Percentiles rank a stretch among this genome's conserved stretches.
Evolutionary conservation across 1,284 basidiomycete genomes (phyloP).

Genomic region (Rhodotorula sp.): DNA sequence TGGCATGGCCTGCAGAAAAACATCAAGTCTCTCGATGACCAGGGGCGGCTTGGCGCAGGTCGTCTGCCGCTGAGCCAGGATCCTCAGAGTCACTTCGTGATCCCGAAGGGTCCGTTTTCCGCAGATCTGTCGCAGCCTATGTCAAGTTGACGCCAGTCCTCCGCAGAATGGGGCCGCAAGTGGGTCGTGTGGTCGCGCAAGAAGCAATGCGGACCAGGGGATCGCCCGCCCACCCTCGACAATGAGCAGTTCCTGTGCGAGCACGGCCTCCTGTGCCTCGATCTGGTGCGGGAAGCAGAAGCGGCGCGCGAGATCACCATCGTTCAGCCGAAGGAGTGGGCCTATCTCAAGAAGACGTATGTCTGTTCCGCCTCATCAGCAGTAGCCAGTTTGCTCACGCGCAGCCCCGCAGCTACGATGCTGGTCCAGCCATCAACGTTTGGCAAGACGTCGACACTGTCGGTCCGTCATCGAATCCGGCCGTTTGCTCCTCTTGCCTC

Average conservation of each 20-base stretch:
- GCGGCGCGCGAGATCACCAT: slow-evolving; percentile 58
- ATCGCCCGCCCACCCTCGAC: slow-evolving; percentile 62
- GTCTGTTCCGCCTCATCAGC: background rate
- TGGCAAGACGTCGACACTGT: slow-evolving; percentile 7
- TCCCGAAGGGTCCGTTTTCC: slow-evolving; percentile 24
- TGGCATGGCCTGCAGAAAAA: slow-evolving; percentile 6
- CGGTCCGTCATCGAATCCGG: background rate
- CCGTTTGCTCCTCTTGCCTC: slow-evolving; percentile 22
- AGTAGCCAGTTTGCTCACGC: no score
- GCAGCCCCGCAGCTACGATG: slow-evolving; percentile 21
- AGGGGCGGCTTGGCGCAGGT: slow-evolving; percentile 9
- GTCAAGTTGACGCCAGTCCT: fast-evolving
- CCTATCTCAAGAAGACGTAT: slow-evolving; percentile 58
- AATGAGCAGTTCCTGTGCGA: slow-evolving; percentile 64
- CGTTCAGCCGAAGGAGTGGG: slow-evolving; percentile 64
- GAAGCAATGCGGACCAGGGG: slow-evolving; percentile 43
- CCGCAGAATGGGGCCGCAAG: slow-evolving; percentile 25
- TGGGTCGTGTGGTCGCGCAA: slow-evolving; percentile 24
- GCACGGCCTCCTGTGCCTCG: slow-evolving; percentile 63
- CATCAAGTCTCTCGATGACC: slow-evolving; percentile 15
- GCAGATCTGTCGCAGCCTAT: no score
- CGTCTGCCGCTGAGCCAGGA: slow-evolving; percentile 9
- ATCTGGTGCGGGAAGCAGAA: slow-evolving; percentile 62
- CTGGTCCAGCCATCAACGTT: slow-evolving; percentile 26
- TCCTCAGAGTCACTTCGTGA: slow-evolving; percentile 10